Percentiles rank a stretch among this genome's conserved stretches.
Evolutionary conservation across 306 rosid genomes (phyloP).

Genomic region (Crataegus laevigata): DNA sequence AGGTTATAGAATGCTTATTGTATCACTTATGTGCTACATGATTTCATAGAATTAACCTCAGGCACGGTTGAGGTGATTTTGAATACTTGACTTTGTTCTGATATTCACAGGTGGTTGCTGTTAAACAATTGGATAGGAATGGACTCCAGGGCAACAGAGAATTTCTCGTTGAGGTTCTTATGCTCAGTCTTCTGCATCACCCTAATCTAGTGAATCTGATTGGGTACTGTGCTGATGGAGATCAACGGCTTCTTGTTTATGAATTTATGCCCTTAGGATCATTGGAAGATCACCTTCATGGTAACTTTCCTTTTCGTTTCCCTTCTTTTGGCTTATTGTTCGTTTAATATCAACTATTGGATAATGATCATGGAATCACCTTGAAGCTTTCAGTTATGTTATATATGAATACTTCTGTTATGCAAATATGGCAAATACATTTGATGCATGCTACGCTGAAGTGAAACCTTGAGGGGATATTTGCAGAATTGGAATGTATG

Average conservation of each 20-base stretch:
- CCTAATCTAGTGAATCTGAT: slow-evolving; percentile 74
- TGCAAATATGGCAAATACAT: neutral
- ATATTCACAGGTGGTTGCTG: slow-evolving; percentile 68
- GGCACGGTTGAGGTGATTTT: neutral
- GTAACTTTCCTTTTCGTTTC: slow-evolving; percentile 25
- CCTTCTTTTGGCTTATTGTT: neutral
- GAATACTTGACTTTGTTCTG: slow-evolving; percentile 11
- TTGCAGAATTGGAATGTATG: neutral
- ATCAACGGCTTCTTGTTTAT: slow-evolving; percentile 91
- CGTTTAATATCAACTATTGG: neutral
- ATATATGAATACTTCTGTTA: neutral
- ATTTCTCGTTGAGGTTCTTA: slow-evolving; percentile 87
- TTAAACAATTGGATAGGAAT: slow-evolving; percentile 83
- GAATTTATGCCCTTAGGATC: slow-evolving; percentile 80
- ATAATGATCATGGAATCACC: neutral
- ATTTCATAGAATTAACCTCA: neutral
- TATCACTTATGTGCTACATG: neutral
- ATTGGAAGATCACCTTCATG: slow-evolving; percentile 85
- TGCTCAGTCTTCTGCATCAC: slow-evolving; percentile 92
- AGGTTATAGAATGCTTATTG: neutral
- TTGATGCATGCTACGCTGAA: neutral
- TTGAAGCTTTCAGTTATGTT: neutral
- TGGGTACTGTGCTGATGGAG: slow-evolving; percentile 94
- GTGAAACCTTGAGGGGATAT: neutral
- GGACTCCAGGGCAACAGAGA: slow-evolving; percentile 96